Evolutionary conservation across 352 stramenopile species (phyloP).

Genomic region (Globisporangium perplexum): DNA sequence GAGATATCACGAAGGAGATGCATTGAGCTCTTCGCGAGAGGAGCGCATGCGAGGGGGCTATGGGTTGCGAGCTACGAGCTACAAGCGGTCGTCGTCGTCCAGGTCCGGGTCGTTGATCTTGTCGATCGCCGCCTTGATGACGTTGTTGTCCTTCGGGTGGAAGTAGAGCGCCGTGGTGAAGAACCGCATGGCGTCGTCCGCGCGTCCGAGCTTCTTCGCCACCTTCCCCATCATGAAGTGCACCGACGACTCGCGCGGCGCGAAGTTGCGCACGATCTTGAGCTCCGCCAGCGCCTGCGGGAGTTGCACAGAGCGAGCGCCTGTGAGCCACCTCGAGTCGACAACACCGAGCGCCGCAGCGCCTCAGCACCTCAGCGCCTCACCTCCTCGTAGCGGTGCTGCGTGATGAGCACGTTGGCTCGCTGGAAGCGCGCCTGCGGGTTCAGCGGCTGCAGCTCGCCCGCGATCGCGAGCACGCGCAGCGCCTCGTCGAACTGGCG

Average conservation of each 20-base stretch:
- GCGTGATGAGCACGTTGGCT: conserved; percentile 91
- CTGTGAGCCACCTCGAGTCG: no score
- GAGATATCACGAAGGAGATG: no score
- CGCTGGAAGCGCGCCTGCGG: conserved; percentile 92
- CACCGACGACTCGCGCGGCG: conserved; percentile 94
- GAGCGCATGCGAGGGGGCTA: no score
- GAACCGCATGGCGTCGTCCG: conserved; percentile 93
- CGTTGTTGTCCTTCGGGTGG: conserved; percentile 96
- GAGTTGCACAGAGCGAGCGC: not conserved
- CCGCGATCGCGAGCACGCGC: conserved; percentile 82
- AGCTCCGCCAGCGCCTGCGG: conserved; percentile 86
- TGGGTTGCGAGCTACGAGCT: no score
- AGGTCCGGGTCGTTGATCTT: conserved; percentile 74
- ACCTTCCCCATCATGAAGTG: conserved; percentile 98
- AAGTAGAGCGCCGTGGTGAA: conserved; percentile 97
- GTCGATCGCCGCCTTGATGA: conserved; percentile 96
- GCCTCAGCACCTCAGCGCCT: not conserved
- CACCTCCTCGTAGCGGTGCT: conserved; percentile 89
- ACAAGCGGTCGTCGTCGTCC: conserved; percentile 48
- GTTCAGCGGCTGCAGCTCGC: conserved; percentile 90
- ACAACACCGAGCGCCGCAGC: no score
- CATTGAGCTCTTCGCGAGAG: no score
- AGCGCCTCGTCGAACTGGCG: conserved; percentile 89
- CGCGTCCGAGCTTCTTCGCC: conserved; percentile 74
- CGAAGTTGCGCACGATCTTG: conserved; percentile 89